A percentile compares a stretch with the other conserved stretches of the same genome.
Evolutionary conservation across 163 green algal species (phyloP).

Genomic region (Chloromonas sp.): DNA sequence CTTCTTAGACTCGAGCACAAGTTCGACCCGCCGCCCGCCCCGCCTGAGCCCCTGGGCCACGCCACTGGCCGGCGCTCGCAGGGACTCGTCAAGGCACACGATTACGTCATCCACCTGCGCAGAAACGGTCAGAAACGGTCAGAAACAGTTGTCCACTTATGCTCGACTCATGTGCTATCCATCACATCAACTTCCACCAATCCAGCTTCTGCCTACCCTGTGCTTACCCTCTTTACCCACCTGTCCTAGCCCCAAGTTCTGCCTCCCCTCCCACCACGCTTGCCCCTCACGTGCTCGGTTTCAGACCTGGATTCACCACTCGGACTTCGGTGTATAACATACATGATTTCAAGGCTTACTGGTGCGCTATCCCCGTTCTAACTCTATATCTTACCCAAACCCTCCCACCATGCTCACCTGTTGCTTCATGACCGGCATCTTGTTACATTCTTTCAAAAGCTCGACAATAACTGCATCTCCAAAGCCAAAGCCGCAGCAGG

Average conservation of each 20-base stretch:
- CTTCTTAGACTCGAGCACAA: constrained; percentile 87
- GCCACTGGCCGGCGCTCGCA: constrained; percentile 48
- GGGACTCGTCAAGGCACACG: constrained; percentile 63
- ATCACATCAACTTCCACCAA: too few species aligned
- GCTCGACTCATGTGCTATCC: neutral
- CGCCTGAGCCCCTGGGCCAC: constrained; percentile 64
- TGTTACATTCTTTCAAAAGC: constrained; percentile 82
- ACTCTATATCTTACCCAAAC: neutral
- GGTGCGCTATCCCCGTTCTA: neutral
- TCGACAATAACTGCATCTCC: constrained; percentile 98
- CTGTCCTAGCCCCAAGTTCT: neutral
- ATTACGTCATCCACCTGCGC: constrained; percentile 83
- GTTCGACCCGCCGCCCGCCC: constrained; percentile 73
- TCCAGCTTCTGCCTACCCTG: too few species aligned
- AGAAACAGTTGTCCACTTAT: neutral
- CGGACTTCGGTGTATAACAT: neutral
- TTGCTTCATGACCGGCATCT: constrained; percentile 68
- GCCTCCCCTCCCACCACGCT: neutral
- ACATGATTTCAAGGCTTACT: too few species aligned
- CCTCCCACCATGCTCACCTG: constrained; percentile 25
- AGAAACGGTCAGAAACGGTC: neutral
- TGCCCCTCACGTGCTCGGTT: neutral
- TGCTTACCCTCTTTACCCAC: too few species aligned
- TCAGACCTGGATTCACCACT: neutral
- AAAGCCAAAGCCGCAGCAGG: constrained; percentile 91